phyloP scores from a whole-genome alignment of 129 eudicot species.

The Helichrysum umbraculigerum region DNA sequence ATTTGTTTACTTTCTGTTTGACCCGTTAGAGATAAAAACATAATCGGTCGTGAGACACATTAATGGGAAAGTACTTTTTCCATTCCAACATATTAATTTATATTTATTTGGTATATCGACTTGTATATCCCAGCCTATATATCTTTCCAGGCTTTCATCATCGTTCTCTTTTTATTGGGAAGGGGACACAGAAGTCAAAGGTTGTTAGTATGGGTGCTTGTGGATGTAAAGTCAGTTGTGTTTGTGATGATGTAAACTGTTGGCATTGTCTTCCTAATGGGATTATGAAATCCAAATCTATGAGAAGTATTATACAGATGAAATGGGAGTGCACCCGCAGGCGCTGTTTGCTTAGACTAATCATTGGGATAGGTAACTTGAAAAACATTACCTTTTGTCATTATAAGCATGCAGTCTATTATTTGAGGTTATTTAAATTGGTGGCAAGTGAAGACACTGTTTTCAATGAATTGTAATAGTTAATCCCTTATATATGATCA shows the following conservation, averaged over 20 bases:
- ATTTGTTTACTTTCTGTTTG: too few relatives aligned
- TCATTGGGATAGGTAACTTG: conserved; percentile 60
- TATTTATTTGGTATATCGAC: background rate
- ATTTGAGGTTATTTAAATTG: conserved; percentile 3
- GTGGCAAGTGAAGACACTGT: background rate
- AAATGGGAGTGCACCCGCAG: conserved; percentile 89
- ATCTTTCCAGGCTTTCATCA: background rate
- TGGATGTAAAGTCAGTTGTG: conserved; percentile 37
- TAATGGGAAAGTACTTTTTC: too few relatives aligned
- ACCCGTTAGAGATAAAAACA: too few relatives aligned
- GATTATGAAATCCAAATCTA: conserved; percentile 37
- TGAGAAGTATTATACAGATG: conserved; percentile 47
- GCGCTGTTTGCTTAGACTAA: conserved; percentile 51
- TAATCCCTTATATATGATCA: conserved; percentile 27
- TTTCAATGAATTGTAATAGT: background rate
- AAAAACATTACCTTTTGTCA: background rate
- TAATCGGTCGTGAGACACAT: too few relatives aligned
- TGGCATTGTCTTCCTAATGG: conserved; percentile 71
- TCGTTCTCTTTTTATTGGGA: background rate
- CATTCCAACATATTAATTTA: too few relatives aligned
- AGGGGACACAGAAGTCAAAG: conserved; percentile 25
- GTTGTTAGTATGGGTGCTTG: conserved; percentile 20
- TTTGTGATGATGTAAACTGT: conserved; percentile 51
- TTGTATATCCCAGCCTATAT: conserved; percentile 2
- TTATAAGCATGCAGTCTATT: background rate